Percentiles rank a stretch among this genome's conserved stretches.
phyloP scores from a whole-genome alignment of 192 early-diverging fungal species.

The Physocladia obscura region DNA sequence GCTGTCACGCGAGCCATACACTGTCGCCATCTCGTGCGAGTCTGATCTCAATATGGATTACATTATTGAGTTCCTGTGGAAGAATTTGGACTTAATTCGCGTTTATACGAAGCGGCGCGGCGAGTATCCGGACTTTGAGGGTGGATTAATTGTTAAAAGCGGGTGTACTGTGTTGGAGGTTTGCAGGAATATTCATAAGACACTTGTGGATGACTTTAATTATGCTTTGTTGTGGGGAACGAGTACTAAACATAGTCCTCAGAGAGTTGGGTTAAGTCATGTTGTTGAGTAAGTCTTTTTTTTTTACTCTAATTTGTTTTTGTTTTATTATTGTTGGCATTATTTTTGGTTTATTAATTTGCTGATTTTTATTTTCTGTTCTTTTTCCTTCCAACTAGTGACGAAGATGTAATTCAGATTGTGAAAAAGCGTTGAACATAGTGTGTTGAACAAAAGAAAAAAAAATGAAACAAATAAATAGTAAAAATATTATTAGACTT shows the following conservation, averaged over 20 bases:
- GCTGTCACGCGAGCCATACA: slow-evolving; percentile 85
- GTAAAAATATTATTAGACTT: too few relatives aligned
- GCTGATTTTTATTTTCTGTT: too few relatives aligned
- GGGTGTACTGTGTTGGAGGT: slow-evolving; percentile 48
- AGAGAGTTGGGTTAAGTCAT: slow-evolving; percentile 85
- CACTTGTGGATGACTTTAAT: slow-evolving; percentile 81
- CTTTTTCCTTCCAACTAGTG: too few relatives aligned
- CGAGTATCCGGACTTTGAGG: slow-evolving; percentile 91
- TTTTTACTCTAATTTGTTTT: too few relatives aligned
- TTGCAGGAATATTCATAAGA: slow-evolving; percentile 87
- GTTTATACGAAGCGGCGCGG: slow-evolving; percentile 97
- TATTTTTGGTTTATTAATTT: too few relatives aligned
- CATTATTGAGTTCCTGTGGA: slow-evolving; percentile 89
- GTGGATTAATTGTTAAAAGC: slow-evolving; percentile 80
- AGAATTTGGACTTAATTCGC: slow-evolving; percentile 80
- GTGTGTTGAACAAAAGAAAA: background rate
- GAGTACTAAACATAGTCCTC: slow-evolving; percentile 95
- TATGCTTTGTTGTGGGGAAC: slow-evolving; percentile 96
- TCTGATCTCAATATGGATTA: slow-evolving; percentile 88
- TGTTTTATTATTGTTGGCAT: too few relatives aligned
- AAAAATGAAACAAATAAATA: too few relatives aligned
- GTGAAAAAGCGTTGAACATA: slow-evolving; percentile 49
- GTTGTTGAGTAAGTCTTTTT: too few relatives aligned
- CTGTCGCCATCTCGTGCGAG: slow-evolving; percentile 90
- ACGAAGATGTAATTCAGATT: slow-evolving; percentile 89